Evolutionary conservation across 2,329 filamentous ascomycete species (phyloP).

Genomic region (Hypoxylon sp.): DNA sequence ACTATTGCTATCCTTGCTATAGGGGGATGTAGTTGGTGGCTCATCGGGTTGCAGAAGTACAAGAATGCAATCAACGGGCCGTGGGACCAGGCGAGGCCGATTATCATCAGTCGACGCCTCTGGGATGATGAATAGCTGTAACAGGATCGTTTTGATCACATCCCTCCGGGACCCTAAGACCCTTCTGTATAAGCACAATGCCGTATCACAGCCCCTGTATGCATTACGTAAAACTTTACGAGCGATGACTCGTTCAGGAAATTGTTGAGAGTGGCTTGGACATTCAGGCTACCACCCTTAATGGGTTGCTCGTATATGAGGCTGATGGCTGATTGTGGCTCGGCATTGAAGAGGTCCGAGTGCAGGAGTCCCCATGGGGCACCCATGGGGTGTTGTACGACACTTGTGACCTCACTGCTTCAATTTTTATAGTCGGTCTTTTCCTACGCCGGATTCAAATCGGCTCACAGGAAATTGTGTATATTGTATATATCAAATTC

Average conservation of each 20-base stretch:
- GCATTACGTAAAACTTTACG: not conserved
- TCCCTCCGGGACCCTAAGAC: not conserved
- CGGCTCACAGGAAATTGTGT: not conserved
- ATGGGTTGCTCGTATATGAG: not conserved
- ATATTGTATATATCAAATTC: not conserved
- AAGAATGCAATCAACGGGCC: conserved; percentile 99
- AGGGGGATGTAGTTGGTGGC: conserved; percentile 97
- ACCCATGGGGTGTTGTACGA: conserved; percentile 1
- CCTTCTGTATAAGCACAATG: not conserved
- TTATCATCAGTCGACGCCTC: conserved; percentile 76
- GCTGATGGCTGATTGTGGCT: conserved; percentile 2
- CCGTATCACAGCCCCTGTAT: not conserved
- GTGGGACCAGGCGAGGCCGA: conserved; percentile 94
- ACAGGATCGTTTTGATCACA: not conserved
- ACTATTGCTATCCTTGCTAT: conserved; percentile 81
- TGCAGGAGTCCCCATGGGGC: not conserved
- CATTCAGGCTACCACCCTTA: not conserved
- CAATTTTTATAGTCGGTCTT: not conserved
- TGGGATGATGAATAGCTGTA: conserved; percentile 60
- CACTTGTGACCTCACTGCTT: not conserved
- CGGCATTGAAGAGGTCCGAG: not conserved
- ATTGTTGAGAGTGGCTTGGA: not conserved
- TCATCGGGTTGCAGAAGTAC: conserved; percentile 96
- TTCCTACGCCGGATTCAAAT: not conserved
- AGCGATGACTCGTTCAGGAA: not conserved